Percentiles rank a stretch among this genome's conserved stretches.
phyloP scores from a whole-genome alignment of 768 basidiomycete species.

The Sarcodon aspratus region DNA sequence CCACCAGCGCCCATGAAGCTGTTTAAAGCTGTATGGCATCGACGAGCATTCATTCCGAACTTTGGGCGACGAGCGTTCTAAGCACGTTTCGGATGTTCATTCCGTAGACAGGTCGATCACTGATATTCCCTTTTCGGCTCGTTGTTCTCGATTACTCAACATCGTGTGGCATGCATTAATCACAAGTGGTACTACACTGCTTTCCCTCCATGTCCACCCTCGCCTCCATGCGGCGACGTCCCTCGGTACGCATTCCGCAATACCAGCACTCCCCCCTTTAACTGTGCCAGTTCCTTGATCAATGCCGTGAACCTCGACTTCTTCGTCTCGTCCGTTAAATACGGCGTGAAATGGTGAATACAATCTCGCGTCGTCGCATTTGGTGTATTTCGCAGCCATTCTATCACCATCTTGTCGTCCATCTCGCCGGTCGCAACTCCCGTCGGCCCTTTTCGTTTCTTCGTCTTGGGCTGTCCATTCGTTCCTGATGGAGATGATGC shows the following conservation, averaged over 20 bases:
- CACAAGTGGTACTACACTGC: not conserved
- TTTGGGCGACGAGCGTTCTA: too few relatives aligned
- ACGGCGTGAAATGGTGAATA: constrained; percentile 70
- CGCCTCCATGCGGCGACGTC: too few relatives aligned
- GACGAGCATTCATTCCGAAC: too few relatives aligned
- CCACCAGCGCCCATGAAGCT: too few relatives aligned
- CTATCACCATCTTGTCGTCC: constrained; percentile 54
- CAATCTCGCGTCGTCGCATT: constrained; percentile 69
- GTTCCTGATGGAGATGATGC: constrained; percentile 1
- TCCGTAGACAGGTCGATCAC: too few relatives aligned
- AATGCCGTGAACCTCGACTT: constrained; percentile 68
- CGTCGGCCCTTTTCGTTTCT: constrained; percentile 39
- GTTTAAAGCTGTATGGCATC: too few relatives aligned
- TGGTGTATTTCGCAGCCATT: constrained; percentile 63
- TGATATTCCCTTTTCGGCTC: not conserved
- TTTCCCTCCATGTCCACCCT: not conserved
- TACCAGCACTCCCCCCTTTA: constrained; percentile 55
- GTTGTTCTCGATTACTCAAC: not conserved
- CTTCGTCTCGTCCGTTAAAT: constrained; percentile 56
- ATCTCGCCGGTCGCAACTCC: constrained; percentile 30
- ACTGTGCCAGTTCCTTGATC: constrained; percentile 67
- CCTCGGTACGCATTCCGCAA: constrained; percentile 25
- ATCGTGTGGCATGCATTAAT: not conserved
- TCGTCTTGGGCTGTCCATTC: constrained; percentile 27
- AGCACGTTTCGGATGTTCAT: too few relatives aligned